Base-by-base conservation (phyloP, 2,329 filamentous ascomycete species). In the Aspergillus eucalypticola region DNA sequence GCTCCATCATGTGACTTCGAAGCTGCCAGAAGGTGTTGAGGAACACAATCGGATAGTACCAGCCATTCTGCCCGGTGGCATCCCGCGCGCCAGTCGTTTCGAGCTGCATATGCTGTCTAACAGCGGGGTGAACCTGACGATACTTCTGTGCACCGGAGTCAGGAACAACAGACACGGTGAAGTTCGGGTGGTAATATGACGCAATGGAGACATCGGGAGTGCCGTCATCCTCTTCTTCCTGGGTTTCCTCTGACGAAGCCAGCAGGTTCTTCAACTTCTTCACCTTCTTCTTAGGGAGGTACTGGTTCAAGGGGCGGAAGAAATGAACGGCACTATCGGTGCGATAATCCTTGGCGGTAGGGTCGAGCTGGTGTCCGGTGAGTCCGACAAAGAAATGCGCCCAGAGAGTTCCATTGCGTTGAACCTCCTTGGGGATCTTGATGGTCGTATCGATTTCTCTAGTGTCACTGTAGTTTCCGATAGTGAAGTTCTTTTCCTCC, bases 21-120 rank as follows among this genome's bases (percentile, higher is more conserved):
- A 99, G 83, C 78, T 98, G 94, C 95, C 95, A 99, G 78, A 99
- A 99, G 3, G 90, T 96, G 79, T 99, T 99, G 73, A 95, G 82
- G 74, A 92, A 99, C 41, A 98, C 79, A 48, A 97, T 86, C 4
- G 95, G 95, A 72, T 90, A 87, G 73, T 98, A 99, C 93, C 93
- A 99, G 62, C 89, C 89, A 77, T 98, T 92, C 77, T 93, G 86
- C 39, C 95, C 95, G 13, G 87, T 87, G 2, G 83, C 87, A 75
- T 99, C 95, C 61, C 95, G 87, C 48, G 92, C 90, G 50, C 90
- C 90, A 2, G 87, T 92, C 2, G 85, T 76, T 75, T 98, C 95
- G 32, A 96, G 83, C 49, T 88, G 87, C 39, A 97, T 80, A 73
- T 90, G 95, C 70, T 92, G 88, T 55, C 89, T 86, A 58, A 90